Conservation (phyloP, 202 grass and related monocot species). For the Setaria italica region DNA sequence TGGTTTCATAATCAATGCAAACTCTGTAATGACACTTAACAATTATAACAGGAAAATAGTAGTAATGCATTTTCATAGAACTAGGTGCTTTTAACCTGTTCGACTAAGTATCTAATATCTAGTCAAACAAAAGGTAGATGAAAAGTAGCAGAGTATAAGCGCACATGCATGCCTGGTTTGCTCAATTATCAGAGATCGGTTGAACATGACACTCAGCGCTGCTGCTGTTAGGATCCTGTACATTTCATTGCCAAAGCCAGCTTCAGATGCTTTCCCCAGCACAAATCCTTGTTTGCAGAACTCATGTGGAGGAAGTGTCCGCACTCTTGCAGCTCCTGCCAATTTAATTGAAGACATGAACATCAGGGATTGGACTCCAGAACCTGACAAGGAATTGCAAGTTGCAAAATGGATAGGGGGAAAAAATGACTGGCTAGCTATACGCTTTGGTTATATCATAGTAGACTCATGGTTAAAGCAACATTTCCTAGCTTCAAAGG, state of each 20-base stretch:
- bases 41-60: no score
- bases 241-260: slow-evolving; percentile 95
- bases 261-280: slow-evolving; percentile 87
- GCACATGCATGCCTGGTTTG: slow-evolving; percentile 80
- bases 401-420: background rate
- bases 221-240: slow-evolving; percentile 88
- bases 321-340: slow-evolving; percentile 72
- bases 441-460: no score
- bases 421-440: no score
- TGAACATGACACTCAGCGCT: slow-evolving; percentile 90
- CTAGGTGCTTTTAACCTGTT: no score
- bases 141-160: slow-evolving; percentile 47
- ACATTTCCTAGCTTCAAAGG: no score
- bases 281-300: slow-evolving; percentile 95
- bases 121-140: background rate
- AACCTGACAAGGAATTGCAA: slow-evolving; percentile 28
- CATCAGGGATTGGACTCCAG: background rate
- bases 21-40: no score
- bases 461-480: no score
- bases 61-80: no score
- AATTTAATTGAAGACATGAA: slow-evolving; percentile 65
- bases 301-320: slow-evolving; percentile 63
- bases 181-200: slow-evolving; percentile 87
- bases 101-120: no score
- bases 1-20: no score